These are phyloP conservation scores for Trichoderma simmonsii DNA, from an alignment of 2,329 filamentous ascomycete genomes.

Conservation along the genomic window DNA sequence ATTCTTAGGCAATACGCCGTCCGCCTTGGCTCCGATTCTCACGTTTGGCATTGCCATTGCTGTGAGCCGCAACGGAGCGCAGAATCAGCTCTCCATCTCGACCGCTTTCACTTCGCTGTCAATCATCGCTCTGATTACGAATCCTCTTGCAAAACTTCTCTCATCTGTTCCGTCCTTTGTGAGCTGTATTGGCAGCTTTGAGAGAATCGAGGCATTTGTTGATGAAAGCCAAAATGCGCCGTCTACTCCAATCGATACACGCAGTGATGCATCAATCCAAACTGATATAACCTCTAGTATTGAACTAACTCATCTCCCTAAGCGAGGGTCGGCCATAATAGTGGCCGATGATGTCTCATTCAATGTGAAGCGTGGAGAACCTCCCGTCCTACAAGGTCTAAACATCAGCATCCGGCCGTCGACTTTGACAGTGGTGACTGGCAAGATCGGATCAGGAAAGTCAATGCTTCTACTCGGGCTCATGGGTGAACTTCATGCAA, in stretches of 20 bases:
- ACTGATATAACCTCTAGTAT: neutral
- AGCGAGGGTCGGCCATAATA: neutral
- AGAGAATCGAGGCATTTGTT: constrained; percentile 22
- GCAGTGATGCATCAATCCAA: neutral
- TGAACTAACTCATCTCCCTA: neutral
- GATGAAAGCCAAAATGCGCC: neutral
- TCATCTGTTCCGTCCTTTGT: constrained; percentile 24
- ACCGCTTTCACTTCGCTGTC: constrained; percentile 26
- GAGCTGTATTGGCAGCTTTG: constrained; percentile 26
- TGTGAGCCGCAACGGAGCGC: neutral
- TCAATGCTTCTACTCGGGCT: constrained; percentile 1
- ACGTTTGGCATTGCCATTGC: constrained; percentile 26
- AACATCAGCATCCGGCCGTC: neutral
- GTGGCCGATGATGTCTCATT: neutral
- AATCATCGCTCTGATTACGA: constrained; percentile 25
- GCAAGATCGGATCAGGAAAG: constrained; percentile 11
- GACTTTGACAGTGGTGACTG: constrained; percentile 1
- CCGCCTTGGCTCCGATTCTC: constrained; percentile 20
- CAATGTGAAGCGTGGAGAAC: neutral
- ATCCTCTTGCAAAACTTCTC: constrained; percentile 24
- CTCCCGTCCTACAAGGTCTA: neutral
- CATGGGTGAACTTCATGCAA: constrained; percentile 1
- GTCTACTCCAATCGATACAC: neutral
- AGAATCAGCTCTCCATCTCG: constrained; percentile 1
- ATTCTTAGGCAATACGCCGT: constrained; percentile 9